Percentiles rank a stretch among this genome's conserved stretches.
Evolutionary conservation across 2,329 filamentous ascomycete genomes (phyloP).

Genomic region (Cephalotrichum gorgonifer): DNA sequence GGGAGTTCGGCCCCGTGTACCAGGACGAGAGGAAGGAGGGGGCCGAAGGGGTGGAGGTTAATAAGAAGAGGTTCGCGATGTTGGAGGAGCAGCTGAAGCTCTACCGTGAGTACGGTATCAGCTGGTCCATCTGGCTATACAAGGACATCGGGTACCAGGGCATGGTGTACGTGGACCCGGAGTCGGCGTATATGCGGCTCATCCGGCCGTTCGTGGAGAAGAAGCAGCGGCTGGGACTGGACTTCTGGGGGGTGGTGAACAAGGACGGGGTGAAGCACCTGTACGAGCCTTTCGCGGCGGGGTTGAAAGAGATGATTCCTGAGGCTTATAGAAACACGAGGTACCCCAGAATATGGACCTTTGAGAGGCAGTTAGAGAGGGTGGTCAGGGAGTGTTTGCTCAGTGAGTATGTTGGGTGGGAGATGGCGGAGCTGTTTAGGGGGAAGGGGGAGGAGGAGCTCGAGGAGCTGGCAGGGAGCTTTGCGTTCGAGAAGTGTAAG

Average conservation of each 20-base stretch:
- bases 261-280: constrained; percentile 23
- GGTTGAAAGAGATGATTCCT: constrained; percentile 30
- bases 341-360: constrained; percentile 38
- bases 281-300: constrained; percentile 25
- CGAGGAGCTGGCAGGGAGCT: constrained; percentile 39
- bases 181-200: constrained; percentile 37
- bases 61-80: constrained; percentile 28
- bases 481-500: constrained; percentile 43
- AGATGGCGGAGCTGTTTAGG: constrained; percentile 44
- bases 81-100: constrained; percentile 28
- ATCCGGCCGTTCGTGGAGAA: constrained; percentile 43
- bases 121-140: constrained; percentile 52
- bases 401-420: constrained; percentile 38
- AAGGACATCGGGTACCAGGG: constrained; percentile 48
- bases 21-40: constrained; percentile 25
- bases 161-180: constrained; percentile 37
- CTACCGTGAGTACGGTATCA: constrained; percentile 25
- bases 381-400: constrained; percentile 28
- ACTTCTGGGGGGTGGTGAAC: constrained; percentile 38
- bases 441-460: constrained; percentile 39
- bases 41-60: constrained; percentile 21
- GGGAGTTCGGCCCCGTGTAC: constrained; percentile 43
- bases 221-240: constrained; percentile 40
- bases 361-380: constrained; percentile 38
- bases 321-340: constrained; percentile 27